Percentiles rank a stretch among this genome's conserved stretches.
Evolutionary conservation across 2,329 filamentous ascomycete species (phyloP).

Genomic region (Arthrobotrys conoides): DNA sequence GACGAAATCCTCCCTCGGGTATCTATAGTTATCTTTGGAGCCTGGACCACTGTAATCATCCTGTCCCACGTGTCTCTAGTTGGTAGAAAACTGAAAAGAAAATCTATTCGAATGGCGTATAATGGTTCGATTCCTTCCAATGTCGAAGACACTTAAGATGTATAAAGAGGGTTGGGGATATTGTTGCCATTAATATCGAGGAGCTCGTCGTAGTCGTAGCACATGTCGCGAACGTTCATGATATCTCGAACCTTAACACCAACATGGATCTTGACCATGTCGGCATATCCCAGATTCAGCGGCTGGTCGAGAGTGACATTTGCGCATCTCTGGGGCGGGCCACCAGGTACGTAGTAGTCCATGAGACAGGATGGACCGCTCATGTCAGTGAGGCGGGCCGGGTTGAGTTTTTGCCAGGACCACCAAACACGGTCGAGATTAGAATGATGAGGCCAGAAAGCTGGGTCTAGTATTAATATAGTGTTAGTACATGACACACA

Average conservation of each 20-base stretch:
- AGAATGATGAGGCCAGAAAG: slow-evolving; percentile 64
- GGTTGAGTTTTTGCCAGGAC: slow-evolving; percentile 62
- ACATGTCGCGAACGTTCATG: slow-evolving; percentile 64
- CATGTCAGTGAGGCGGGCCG: slow-evolving; percentile 65
- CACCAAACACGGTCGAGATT: slow-evolving; percentile 63
- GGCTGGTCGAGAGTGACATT: slow-evolving; percentile 65
- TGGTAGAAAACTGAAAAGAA: not conserved
- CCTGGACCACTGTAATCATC: not conserved
- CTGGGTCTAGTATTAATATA: slow-evolving; percentile 55
- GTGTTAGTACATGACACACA: slow-evolving; percentile 22
- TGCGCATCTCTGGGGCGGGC: slow-evolving; percentile 31
- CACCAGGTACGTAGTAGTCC: slow-evolving; percentile 36
- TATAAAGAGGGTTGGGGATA: too few species aligned
- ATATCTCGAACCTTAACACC: slow-evolving; percentile 64
- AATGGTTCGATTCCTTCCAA: not conserved
- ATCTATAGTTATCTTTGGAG: slow-evolving; percentile 45
- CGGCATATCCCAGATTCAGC: slow-evolving; percentile 65
- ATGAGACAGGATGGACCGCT: slow-evolving; percentile 65
- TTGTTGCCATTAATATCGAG: slow-evolving; percentile 9
- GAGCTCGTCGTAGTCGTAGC: slow-evolving; percentile 61
- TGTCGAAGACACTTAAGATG: not conserved
- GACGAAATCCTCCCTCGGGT: slow-evolving; percentile 1
- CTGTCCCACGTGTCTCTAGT: slow-evolving; percentile 7
- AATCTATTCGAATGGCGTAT: slow-evolving; percentile 20
- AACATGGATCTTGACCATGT: slow-evolving; percentile 39